Base-by-base conservation (phyloP, 176 grass and related monocot species). In the Triticum turgidum region DNA sequence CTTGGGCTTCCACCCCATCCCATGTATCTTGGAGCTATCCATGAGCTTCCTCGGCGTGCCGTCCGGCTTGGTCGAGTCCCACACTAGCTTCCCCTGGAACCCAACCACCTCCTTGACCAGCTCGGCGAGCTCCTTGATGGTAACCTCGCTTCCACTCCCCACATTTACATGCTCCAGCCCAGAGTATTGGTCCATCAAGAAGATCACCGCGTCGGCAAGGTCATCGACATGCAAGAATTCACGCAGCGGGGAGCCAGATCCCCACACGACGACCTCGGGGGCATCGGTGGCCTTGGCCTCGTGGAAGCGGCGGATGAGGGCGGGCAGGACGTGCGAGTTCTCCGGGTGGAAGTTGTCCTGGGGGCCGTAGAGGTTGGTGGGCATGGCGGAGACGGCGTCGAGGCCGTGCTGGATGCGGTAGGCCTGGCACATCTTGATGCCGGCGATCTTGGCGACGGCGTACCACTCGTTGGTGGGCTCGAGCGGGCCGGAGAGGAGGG, bases 401-500 rank as follows among this genome's bases (percentile, higher is more conserved):
- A 93, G 85, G 51, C 94, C 89, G 45, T 96, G 91, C 91, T 96
- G 89, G 87, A 93, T 80, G 82, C 89, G 94, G 80, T 91, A 93
- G 4, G 94, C 94, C 91, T 96, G 91, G 91, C 91, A 93, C 87
- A 93, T 88, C 94, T 93, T 93, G 85, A 96, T 93, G 35, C 94
- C 94, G 64, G 89, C 89, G 69, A 96, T 94, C 94, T 96, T 96
- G 58, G 94, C 89, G 29, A 94, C 59, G 76, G 94, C 94, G 80
- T 94, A 96, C 91, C 91, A 93, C 85, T 94, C 91, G 58, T 96
- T 96, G 82, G 94, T 96, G 89, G 94, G 94, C 87, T 96, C 87
- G 82, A 96, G 94, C 24, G 91, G 91, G 35, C 94, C 91, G 74
- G 87, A 79, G 52, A 96, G 89, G 32, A 96, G 94, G 24, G 91